Percentiles rank a stretch among this genome's conserved stretches.
Conservation (phyloP, 331 rosid species). For the Arachis monticola region DNA sequence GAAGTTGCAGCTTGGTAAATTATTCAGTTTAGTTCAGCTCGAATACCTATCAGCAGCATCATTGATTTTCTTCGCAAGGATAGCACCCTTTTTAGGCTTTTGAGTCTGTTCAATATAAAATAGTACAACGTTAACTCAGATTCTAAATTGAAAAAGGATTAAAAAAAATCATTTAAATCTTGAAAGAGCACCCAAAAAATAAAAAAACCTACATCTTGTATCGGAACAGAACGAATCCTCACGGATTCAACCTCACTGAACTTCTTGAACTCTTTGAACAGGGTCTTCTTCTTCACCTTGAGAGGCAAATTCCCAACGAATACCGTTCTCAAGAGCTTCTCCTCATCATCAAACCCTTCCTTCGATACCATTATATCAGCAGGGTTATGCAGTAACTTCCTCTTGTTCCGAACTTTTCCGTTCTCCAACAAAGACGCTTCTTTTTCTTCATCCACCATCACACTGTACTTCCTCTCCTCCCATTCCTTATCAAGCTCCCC, state of each 20-base stretch:
- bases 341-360: conserved; percentile 88
- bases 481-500: conserved; percentile 86
- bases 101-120: conserved; percentile 64
- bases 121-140: conserved; percentile 8
- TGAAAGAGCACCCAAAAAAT: not conserved
- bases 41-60: conserved; percentile 82
- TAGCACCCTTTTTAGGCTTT: conserved; percentile 83
- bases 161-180: not conserved
- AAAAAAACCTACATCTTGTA: conserved; percentile 73
- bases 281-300: conserved; percentile 75
- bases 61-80: conserved; percentile 69
- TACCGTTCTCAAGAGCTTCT: conserved; percentile 84
- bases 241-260: conserved; percentile 94
- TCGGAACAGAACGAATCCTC: conserved; percentile 89
- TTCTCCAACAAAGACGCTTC: conserved; percentile 40
- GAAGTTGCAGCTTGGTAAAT: not conserved
- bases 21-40: conserved; percentile 21
- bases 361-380: conserved; percentile 74
- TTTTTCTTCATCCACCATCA: conserved; percentile 35
- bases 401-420: conserved; percentile 68
- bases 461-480: conserved; percentile 75
- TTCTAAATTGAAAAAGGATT: too few relatives aligned
- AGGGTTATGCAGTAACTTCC: conserved; percentile 73
- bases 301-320: conserved; percentile 90
- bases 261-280: conserved; percentile 69